A percentile compares a stretch with the other conserved stretches of the same genome.
Evolutionary conservation across 805 yeast species (phyloP).

Genomic region (Nakazawaea ishiwadae): DNA sequence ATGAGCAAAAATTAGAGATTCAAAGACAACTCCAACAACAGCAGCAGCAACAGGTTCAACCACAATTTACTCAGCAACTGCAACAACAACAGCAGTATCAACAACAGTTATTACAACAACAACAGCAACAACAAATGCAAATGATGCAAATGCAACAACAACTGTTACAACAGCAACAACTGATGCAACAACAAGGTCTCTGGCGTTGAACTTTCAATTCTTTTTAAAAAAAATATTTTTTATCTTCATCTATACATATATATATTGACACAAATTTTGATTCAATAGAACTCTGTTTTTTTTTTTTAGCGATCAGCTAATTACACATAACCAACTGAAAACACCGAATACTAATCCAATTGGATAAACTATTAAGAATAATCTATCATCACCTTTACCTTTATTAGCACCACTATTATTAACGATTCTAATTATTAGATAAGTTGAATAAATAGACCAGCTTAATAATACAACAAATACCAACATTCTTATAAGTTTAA

Average conservation of each 20-base stretch:
- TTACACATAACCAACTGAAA: constrained; percentile 50
- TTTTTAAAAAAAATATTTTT: too few species aligned
- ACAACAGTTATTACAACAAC: constrained; percentile 10
- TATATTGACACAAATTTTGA: too few species aligned
- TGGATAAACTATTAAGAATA: constrained; percentile 50
- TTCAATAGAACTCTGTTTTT: too few species aligned
- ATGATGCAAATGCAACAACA: constrained; percentile 12
- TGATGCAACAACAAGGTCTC: constrained; percentile 8
- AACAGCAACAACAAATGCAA: constrained; percentile 13
- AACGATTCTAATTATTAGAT: constrained; percentile 44
- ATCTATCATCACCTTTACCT: constrained; percentile 50
- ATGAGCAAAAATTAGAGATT: constrained; percentile 4
- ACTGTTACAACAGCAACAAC: constrained; percentile 13
- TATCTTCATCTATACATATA: too few species aligned
- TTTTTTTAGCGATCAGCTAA: constrained; percentile 28
- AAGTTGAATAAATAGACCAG: constrained; percentile 52
- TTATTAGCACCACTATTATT: constrained; percentile 29
- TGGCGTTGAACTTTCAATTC: not conserved
- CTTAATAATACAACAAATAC: constrained; percentile 35
- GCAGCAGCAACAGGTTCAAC: constrained; percentile 17
- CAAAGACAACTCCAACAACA: constrained; percentile 7
- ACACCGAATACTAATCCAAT: constrained; percentile 47
- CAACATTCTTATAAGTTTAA: constrained; percentile 37
- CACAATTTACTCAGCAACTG: constrained; percentile 6
- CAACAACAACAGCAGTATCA: constrained; percentile 13